Conservation (phyloP, 805 yeast species). For the Candida piceae region DNA sequence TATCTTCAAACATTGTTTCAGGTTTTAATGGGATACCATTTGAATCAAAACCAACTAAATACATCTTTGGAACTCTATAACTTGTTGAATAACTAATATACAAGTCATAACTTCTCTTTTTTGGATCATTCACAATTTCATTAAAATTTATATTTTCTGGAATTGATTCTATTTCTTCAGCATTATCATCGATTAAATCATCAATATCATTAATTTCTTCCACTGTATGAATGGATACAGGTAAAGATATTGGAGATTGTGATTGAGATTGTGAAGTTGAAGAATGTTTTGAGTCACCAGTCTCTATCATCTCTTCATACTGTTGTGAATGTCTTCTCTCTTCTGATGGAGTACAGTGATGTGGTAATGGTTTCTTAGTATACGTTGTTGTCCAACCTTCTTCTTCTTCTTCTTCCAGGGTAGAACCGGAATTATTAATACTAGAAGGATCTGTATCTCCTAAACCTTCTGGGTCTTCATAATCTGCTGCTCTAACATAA, state of each 20-base stretch:
- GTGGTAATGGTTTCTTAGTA: conserved; percentile 8
- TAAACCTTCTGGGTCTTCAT: conserved; percentile 37
- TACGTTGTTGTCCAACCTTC: conserved; percentile 58
- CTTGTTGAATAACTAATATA: conserved; percentile 92
- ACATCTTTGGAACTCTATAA: conserved; percentile 93
- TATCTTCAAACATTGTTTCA: conserved; percentile 90
- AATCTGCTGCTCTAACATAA: conserved; percentile 59
- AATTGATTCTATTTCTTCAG: conserved; percentile 30
- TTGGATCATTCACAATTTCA: conserved; percentile 33
- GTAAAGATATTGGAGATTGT: conserved; percentile 5
- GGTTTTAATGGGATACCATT: conserved; percentile 86
- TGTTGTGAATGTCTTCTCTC: conserved; percentile 24
- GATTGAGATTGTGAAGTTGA: neutral
- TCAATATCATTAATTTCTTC: conserved; percentile 41
- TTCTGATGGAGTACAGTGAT: conserved; percentile 18
- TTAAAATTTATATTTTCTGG: conserved; percentile 29
- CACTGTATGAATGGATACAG: no score
- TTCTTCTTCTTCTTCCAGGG: conserved; percentile 29
- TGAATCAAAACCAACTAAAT: conserved; percentile 78
- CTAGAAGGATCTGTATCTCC: conserved; percentile 28
- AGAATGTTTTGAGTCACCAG: conserved; percentile 7
- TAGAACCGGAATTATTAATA: conserved; percentile 11
- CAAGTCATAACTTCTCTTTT: conserved; percentile 73
- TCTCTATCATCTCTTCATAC: conserved; percentile 21
- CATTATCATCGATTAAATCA: conserved; percentile 31